These are phyloP conservation scores for Kentomonas sorsogonicus DNA, from an alignment of 208 protist species.

Conservation along the genomic window DNA sequence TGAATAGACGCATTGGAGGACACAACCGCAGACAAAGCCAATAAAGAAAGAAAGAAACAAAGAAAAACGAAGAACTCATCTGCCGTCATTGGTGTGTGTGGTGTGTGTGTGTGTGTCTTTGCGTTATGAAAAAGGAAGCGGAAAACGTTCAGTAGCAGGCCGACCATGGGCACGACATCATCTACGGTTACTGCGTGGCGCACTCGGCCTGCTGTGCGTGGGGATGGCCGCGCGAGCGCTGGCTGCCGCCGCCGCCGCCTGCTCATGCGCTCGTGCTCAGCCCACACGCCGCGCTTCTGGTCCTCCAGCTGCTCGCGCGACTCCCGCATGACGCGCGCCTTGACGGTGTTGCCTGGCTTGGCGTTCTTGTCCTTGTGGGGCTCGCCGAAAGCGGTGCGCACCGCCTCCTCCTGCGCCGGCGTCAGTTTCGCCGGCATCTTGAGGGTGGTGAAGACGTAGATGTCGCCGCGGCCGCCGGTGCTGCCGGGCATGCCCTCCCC, in stretches of 20 bases:
- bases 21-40: too few relatives aligned
- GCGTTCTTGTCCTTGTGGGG: constrained; percentile 27
- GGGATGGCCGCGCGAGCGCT: constrained; percentile 18
- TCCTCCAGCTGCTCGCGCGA: constrained; percentile 69
- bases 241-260: constrained; percentile 20
- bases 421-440: constrained; percentile 80
- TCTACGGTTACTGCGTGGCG: constrained; percentile 44
- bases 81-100: too few relatives aligned
- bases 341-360: constrained; percentile 58
- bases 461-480: constrained; percentile 64
- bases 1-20: too few relatives aligned
- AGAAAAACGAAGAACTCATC: too few relatives aligned
- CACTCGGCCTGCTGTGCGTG: constrained; percentile 56
- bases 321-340: constrained; percentile 72
- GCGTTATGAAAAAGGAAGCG: too few relatives aligned
- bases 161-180: neutral
- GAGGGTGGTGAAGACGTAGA: constrained; percentile 77
- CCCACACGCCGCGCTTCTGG: constrained; percentile 66
- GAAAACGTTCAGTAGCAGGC: too few relatives aligned
- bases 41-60: too few relatives aligned
- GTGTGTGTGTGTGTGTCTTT: too few relatives aligned
- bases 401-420: constrained; percentile 44
- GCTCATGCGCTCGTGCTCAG: constrained; percentile 37
- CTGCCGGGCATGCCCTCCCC: constrained; percentile 84
- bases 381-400: constrained; percentile 65